A percentile compares a stretch with the other conserved stretches of the same genome.
These are phyloP conservation scores for Podila minutissima DNA, from an alignment of 192 early-diverging fungal species.

Conservation along the genomic window DNA sequence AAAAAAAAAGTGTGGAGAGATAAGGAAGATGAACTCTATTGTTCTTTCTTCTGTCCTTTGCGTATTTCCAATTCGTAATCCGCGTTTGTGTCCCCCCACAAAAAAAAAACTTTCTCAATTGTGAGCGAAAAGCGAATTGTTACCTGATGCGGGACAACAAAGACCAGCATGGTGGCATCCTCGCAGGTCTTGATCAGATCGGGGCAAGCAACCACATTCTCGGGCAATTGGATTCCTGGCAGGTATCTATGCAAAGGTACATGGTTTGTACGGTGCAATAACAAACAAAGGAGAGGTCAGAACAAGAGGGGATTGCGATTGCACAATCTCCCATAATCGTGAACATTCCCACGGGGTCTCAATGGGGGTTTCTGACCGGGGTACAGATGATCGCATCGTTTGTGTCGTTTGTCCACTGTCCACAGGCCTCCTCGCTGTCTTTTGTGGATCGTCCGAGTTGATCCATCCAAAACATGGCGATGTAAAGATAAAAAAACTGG, in stretches of 20 bases:
- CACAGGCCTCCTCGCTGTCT: too few species aligned
- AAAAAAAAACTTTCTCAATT: slow-evolving; percentile 1
- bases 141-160: slow-evolving; percentile 94
- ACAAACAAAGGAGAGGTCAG: too few species aligned
- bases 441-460: neutral
- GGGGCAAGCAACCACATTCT: slow-evolving; percentile 87
- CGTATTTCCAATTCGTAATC: slow-evolving; percentile 3
- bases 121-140: neutral
- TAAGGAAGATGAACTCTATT: slow-evolving; percentile 5
- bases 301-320: neutral
- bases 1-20: neutral
- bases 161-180: slow-evolving; percentile 91
- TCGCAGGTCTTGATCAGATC: slow-evolving; percentile 81
- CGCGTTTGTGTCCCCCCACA: neutral
- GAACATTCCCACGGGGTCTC: neutral
- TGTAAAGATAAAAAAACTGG: neutral
- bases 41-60: neutral
- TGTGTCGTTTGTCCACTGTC: too few species aligned
- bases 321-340: neutral
- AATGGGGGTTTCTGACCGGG: neutral
- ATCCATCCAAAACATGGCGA: neutral
- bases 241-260: slow-evolving; percentile 64
- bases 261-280: too few species aligned
- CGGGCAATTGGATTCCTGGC: slow-evolving; percentile 84
- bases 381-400: too few species aligned